A percentile compares a stretch with the other conserved stretches of the same genome.
These are phyloP conservation scores for Mycena chlorophos DNA, from an alignment of 768 basidiomycete species.

Conservation along the genomic window DNA sequence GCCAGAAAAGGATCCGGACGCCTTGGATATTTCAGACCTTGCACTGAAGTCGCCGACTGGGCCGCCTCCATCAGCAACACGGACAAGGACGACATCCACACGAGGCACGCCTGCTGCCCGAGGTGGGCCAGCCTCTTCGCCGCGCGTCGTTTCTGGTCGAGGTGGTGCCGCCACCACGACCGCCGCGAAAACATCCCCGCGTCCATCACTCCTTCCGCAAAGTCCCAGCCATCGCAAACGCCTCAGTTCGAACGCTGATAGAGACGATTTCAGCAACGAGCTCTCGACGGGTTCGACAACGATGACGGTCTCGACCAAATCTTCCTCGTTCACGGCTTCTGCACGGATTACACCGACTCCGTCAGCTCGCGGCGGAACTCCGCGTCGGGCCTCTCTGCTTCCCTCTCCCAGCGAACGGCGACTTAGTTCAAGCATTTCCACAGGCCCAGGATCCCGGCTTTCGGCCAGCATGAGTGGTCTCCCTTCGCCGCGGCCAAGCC, in stretches of 20 bases:
- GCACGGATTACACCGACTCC: conserved; percentile 21
- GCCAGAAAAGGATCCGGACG: neutral
- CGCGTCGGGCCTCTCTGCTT: conserved; percentile 19
- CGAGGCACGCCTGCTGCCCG: conserved; percentile 4
- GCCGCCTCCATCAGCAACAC: neutral
- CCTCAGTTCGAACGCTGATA: conserved; percentile 15
- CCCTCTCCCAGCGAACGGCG: conserved; percentile 18
- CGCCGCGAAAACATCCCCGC: neutral
- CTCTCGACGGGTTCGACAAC: conserved; percentile 14
- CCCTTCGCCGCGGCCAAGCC: neutral
- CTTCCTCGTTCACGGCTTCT: conserved; percentile 18
- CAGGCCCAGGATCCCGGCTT: conserved; percentile 6
- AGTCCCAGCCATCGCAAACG: conserved; percentile 18
- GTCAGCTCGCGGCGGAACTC: conserved; percentile 8
- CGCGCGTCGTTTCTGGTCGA: conserved; percentile 6
- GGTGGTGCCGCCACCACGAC: neutral
- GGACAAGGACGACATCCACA: neutral
- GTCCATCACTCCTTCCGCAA: conserved; percentile 16
- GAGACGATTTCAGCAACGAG: conserved; percentile 12
- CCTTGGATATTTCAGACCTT: neutral
- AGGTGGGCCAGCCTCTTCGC: conserved; percentile 2
- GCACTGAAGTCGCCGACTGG: neutral
- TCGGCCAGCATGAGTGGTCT: conserved; percentile 3
- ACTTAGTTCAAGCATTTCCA: conserved; percentile 6
- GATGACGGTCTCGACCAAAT: conserved; percentile 11